A percentile compares a stretch with the other conserved stretches of the same genome.
These are phyloP conservation scores for Scheffersomyces illinoinensis DNA, from an alignment of 1,139 yeast species.

Conservation along the genomic window DNA sequence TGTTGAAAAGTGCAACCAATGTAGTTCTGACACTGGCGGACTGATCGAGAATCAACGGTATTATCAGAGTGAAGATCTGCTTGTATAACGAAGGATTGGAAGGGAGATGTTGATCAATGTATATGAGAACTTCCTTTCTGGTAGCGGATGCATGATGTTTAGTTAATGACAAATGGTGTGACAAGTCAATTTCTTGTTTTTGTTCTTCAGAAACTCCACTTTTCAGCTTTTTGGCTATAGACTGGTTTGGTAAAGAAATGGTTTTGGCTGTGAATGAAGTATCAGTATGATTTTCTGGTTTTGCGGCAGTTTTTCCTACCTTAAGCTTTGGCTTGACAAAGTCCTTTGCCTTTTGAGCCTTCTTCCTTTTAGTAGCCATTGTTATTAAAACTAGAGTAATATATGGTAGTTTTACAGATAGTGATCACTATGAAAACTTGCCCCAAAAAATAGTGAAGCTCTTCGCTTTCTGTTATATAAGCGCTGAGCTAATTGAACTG, in stretches of 20 bases:
- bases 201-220: conserved; percentile 9
- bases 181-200: conserved; percentile 45
- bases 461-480: background rate
- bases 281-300: conserved; percentile 76
- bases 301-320: conserved; percentile 81
- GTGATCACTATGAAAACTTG: background rate
- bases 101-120: conserved; percentile 49
- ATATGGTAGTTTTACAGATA: background rate
- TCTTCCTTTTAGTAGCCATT: conserved; percentile 62
- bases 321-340: conserved; percentile 77
- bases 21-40: conserved; percentile 66
- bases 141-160: conserved; percentile 78
- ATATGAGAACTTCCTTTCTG: conserved; percentile 68
- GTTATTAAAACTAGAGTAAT: background rate
- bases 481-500: background rate
- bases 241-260: conserved; percentile 62
- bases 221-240: conserved; percentile 29
- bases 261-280: conserved; percentile 81
- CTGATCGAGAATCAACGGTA: conserved; percentile 63
- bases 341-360: conserved; percentile 70
- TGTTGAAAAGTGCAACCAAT: conserved; percentile 51
- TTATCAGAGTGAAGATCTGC: conserved; percentile 54
- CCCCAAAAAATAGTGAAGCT: background rate
- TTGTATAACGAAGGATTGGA: conserved; percentile 55
- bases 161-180: conserved; percentile 63